Evolutionary conservation across 2,329 filamentous ascomycete genomes (phyloP), one percentile per base, ranked within the genome.

Genomic region (Calonectria leucothoes): DNA sequence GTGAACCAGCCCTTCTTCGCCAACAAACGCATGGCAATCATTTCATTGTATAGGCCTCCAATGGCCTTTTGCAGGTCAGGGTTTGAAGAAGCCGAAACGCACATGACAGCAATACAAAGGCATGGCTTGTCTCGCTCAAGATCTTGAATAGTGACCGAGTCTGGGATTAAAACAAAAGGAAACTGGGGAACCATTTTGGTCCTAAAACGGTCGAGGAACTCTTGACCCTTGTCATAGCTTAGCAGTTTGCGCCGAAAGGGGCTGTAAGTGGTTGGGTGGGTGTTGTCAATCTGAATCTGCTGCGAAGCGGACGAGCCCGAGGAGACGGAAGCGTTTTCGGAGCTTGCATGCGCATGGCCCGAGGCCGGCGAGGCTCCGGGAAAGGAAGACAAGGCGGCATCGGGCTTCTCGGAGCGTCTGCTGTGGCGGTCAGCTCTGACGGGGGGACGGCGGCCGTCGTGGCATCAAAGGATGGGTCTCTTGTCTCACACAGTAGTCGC

Each of bases 41-140:
- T 73, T 39, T 81, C 74, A 39, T 81, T 80, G 20, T 84, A 84
- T 12, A 80, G 71, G 4, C 52, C 71, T 2, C 81, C 78, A 6
- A 84, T 75, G 1, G 69, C 67, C 35, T 77, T 70, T 33, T 84
- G 82, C 23, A 82, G 72, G 8, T 49, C 69, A 4, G 77, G 73
- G 10, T 81, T 74, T 1, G 77, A 70, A 5, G 73, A 74, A 1
- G 77, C 73, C 11, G 81, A 73, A 2, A 80, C 80, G 8, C 81
- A 76, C 8, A 83, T 77, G n/a, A 83, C 61, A 6, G 81, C 82
- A 12, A 83, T 75, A 45, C 77, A 82, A 8, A 83, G 63, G 0
- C 73, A 73, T 1, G 81, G 82, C 37, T 75, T 79, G 6, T 78
- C 73, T 15, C 74, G 74, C 2, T 64, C 70, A 14, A 83, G 49